Evolutionary conservation across 73 alveolate species (phyloP).

Genomic region (Paramecium octaurelia): DNA sequence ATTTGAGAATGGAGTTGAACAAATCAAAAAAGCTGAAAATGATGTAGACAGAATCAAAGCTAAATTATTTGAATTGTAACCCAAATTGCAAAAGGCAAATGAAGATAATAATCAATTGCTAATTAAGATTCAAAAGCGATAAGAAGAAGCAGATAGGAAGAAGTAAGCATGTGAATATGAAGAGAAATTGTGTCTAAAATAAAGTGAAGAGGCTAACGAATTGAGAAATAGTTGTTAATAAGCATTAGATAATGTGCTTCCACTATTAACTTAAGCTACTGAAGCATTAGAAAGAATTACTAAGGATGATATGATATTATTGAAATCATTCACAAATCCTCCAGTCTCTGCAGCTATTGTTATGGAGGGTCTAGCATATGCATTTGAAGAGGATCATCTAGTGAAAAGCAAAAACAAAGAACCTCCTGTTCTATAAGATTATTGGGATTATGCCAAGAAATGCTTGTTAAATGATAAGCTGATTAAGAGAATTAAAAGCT

Average conservation of each 20-base stretch:
- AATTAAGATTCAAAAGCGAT: conserved; percentile 43
- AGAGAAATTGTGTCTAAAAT: conserved; percentile 49
- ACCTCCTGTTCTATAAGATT: conserved; percentile 61
- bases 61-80: conserved; percentile 82
- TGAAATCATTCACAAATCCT: conserved; percentile 90
- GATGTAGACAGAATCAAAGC: conserved; percentile 86
- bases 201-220: conserved; percentile 75
- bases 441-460: conserved; percentile 74
- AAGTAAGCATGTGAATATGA: conserved; percentile 63
- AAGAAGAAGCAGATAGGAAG: conserved; percentile 72
- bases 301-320: conserved; percentile 90
- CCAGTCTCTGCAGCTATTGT: conserved; percentile 68
- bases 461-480: conserved; percentile 59
- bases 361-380: conserved; percentile 58
- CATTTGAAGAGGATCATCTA: conserved; percentile 55
- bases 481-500: conserved; percentile 40
- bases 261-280: conserved; percentile 95
- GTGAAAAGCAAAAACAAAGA: conserved; percentile 46
- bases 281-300: conserved; percentile 91
- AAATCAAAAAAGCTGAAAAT: conserved; percentile 79
- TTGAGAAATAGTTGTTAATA: conserved; percentile 75
- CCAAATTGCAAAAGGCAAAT: conserved; percentile 79
- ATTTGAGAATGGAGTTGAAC: conserved; percentile 64
- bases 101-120: conserved; percentile 61
- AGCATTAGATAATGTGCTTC: conserved; percentile 96